phyloP scores from a whole-genome alignment of 139 green algal genomes.

The Picochlorum sp. region DNA sequence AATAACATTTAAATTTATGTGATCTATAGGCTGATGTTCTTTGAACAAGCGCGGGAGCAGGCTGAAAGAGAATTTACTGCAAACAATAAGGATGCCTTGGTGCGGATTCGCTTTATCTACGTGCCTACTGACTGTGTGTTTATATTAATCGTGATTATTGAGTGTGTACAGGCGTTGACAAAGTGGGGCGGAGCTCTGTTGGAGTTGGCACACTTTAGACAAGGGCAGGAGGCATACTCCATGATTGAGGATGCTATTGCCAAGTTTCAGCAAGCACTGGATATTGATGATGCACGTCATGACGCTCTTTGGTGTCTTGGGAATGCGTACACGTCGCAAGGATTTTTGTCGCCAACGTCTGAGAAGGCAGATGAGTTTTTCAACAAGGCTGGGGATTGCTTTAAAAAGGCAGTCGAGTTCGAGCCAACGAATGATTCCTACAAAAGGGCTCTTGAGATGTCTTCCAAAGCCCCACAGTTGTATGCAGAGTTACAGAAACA shows the following conservation, averaged over 20 bases:
- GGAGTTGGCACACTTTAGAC: constrained; percentile 92
- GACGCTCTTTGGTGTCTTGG: constrained; percentile 95
- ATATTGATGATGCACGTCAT: constrained; percentile 57
- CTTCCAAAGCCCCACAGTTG: constrained; percentile 76
- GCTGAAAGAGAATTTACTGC: constrained; percentile 67
- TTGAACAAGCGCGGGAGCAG: constrained; percentile 71
- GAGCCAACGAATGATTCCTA: constrained; percentile 88
- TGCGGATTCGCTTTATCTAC: constrained; percentile 15
- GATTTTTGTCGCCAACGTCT: constrained; percentile 23
- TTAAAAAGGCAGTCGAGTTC: constrained; percentile 60
- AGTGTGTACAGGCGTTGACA: constrained; percentile 68
- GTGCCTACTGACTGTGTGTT: neutral
- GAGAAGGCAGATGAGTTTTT: constrained; percentile 64
- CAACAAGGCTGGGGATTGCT: constrained; percentile 65
- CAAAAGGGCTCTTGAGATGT: constrained; percentile 92
- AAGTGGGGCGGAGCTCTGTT: constrained; percentile 89
- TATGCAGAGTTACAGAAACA: constrained; percentile 87
- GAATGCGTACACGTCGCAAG: constrained; percentile 83
- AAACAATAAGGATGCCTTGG: constrained; percentile 72
- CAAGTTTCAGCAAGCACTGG: constrained; percentile 76
- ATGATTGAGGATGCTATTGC: constrained; percentile 82
- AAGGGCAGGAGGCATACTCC: constrained; percentile 70
- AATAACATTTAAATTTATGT: neutral
- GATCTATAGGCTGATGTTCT: constrained; percentile 77
- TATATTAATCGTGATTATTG: neutral